Percentiles rank a stretch among this genome's conserved stretches.
Evolutionary conservation across 208 protist species (phyloP).

Genomic region (Trypanosoma scelopori): DNA sequence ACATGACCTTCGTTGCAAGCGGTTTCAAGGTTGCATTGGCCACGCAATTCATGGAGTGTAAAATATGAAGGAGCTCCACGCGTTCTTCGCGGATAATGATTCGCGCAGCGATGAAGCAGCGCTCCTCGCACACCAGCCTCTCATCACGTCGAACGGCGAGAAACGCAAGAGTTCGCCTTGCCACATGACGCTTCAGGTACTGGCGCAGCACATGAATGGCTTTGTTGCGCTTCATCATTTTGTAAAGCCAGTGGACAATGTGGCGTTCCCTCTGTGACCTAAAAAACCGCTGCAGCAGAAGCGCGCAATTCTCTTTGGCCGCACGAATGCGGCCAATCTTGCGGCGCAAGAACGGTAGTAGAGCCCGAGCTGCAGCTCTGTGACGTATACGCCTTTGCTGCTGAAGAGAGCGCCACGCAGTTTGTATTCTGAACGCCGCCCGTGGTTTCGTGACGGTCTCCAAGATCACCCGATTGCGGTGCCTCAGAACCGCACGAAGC

Average conservation of each 20-base stretch:
- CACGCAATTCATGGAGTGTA: slow-evolving; percentile 27
- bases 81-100: slow-evolving; percentile 59
- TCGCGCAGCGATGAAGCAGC: slow-evolving; percentile 41
- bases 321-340: slow-evolving; percentile 37
- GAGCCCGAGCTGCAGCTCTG: slow-evolving; percentile 31
- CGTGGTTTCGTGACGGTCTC: slow-evolving; percentile 43
- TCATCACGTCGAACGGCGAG: slow-evolving; percentile 65
- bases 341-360: slow-evolving; percentile 55
- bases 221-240: slow-evolving; percentile 46
- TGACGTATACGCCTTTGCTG: slow-evolving; percentile 44
- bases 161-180: slow-evolving; percentile 34
- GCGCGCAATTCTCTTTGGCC: slow-evolving; percentile 45
- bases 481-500: slow-evolving; percentile 27
- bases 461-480: slow-evolving; percentile 29
- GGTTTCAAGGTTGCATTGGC: slow-evolving; percentile 8
- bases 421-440: slow-evolving; percentile 71
- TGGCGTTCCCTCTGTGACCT: slow-evolving; percentile 50
- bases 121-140: slow-evolving; percentile 40
- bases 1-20: slow-evolving; percentile 13
- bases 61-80: slow-evolving; percentile 38
- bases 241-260: slow-evolving; percentile 57
- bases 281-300: slow-evolving; percentile 73
- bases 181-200: slow-evolving; percentile 44
- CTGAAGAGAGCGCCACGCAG: slow-evolving; percentile 45
- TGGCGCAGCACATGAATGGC: slow-evolving; percentile 41